Conservation (phyloP, 208 protist genomes). For the Endotrypanum monterogeii region DNA sequence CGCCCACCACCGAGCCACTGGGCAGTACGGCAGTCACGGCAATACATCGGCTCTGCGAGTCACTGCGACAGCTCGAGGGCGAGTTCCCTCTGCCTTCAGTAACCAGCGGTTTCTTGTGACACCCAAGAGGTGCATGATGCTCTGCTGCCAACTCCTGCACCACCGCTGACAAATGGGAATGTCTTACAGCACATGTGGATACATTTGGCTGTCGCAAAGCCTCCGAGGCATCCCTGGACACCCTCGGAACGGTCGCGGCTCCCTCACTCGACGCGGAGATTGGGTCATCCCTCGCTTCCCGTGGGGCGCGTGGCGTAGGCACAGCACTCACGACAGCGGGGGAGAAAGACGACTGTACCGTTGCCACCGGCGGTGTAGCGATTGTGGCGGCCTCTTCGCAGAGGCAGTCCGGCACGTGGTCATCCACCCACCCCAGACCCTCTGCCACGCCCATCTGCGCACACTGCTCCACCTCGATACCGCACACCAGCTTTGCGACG, state of each 20-base stretch:
- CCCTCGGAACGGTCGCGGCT: background rate
- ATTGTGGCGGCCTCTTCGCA: background rate
- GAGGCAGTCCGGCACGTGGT: background rate
- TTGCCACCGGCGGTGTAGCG: background rate
- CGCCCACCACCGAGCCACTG: background rate
- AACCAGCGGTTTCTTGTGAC: background rate
- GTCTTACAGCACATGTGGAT: too few relatives aligned
- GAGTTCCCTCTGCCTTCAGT: background rate
- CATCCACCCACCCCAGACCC: conserved; percentile 12
- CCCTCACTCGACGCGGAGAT: background rate
- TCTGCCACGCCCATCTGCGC: conserved; percentile 3
- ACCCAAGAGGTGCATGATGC: background rate
- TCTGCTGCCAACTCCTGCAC: background rate
- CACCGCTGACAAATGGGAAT: background rate
- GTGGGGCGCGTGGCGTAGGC: background rate
- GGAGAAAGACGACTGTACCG: background rate
- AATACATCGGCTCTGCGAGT: background rate
- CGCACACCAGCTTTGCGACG: conserved; percentile 18
- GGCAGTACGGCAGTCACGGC: background rate
- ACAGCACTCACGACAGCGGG: background rate
- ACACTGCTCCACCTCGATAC: conserved; percentile 10
- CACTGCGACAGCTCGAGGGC: background rate
- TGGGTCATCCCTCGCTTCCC: background rate
- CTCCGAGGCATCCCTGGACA: background rate
- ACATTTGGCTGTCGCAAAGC: too few relatives aligned